phyloP scores from a whole-genome alignment of 1,284 basidiomycete genomes.

The Rugosomyces carneus region DNA sequence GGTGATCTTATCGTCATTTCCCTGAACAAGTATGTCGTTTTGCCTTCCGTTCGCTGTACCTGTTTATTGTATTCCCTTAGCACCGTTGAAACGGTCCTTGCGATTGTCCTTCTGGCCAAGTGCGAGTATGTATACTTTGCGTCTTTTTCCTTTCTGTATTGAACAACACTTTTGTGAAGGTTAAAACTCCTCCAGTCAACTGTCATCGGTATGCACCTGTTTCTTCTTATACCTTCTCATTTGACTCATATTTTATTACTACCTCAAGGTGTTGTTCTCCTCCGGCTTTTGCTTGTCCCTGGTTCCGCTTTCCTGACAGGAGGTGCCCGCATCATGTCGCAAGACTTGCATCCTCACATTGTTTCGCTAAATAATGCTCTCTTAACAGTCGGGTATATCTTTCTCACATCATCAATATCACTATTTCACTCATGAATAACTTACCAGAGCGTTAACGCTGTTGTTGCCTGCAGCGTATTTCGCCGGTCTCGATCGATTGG shows the following conservation, averaged over 20 bases:
- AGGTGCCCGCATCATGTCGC: constrained; percentile 42
- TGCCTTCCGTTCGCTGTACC: not conserved
- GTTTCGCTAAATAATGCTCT: constrained; percentile 61
- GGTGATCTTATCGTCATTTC: constrained; percentile 56
- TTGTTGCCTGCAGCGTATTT: constrained; percentile 61
- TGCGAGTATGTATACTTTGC: constrained; percentile 50
- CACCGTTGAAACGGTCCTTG: constrained; percentile 56
- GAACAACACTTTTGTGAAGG: constrained; percentile 21
- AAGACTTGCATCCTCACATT: constrained; percentile 39
- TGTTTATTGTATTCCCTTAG: constrained; percentile 21
- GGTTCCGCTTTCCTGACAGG: constrained; percentile 55
- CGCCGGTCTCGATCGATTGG: constrained; percentile 43
- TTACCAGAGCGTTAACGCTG: constrained; percentile 48
- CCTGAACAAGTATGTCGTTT: constrained; percentile 48
- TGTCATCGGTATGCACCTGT: constrained; percentile 37
- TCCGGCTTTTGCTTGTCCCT: constrained; percentile 57
- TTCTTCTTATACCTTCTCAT: not conserved
- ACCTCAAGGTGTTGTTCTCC: constrained; percentile 47
- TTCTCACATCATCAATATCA: constrained; percentile 1
- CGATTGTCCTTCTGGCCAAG: constrained; percentile 54
- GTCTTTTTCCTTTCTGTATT: not conserved
- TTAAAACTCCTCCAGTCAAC: constrained; percentile 54
- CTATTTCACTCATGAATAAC: not conserved
- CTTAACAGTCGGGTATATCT: constrained; percentile 53
- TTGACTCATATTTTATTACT: not conserved